Percentiles rank a stretch among this genome's conserved stretches.
Conservation (phyloP, 176 grass and related monocot genomes). For the Chrysopogon serrulatus region DNA sequence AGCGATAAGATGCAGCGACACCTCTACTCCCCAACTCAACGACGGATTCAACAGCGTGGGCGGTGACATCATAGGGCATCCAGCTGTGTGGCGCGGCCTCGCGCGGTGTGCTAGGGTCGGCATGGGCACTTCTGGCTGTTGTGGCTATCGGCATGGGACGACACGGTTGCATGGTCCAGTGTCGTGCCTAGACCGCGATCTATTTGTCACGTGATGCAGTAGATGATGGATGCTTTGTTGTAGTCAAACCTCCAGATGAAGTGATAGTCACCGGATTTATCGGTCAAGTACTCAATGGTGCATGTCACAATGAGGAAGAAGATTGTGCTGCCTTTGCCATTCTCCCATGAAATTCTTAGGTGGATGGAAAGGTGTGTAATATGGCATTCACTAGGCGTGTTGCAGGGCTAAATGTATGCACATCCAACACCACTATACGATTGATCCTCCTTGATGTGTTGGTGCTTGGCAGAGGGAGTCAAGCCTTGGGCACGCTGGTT, state of each 20-base stretch:
- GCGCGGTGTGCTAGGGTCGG: too few species aligned
- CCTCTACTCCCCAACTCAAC: too few species aligned
- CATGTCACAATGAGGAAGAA: background rate
- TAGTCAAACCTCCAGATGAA: slow-evolving; percentile 27
- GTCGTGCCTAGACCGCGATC: too few species aligned
- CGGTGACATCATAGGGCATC: too few species aligned
- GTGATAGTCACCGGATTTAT: background rate
- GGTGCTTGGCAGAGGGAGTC: background rate
- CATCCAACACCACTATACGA: background rate
- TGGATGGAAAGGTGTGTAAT: background rate
- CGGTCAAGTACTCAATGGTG: background rate
- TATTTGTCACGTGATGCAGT: background rate
- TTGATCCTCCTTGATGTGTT: background rate
- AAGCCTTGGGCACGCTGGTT: slow-evolving; percentile 8
- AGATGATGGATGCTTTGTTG: background rate
- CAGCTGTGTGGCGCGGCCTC: too few species aligned
- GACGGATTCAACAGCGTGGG: too few species aligned
- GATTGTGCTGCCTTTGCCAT: background rate
- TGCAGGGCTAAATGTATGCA: background rate
- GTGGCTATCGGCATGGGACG: too few species aligned
- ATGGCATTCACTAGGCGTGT: background rate
- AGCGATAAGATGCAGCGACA: too few species aligned
- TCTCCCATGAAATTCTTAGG: slow-evolving; percentile 14
- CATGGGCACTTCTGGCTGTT: too few species aligned
- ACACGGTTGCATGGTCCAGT: too few species aligned